Percentiles rank a stretch among this genome's conserved stretches.
Evolutionary conservation across 2,329 filamentous ascomycete species (phyloP).

Genomic region (Botryotinia convoluta): DNA sequence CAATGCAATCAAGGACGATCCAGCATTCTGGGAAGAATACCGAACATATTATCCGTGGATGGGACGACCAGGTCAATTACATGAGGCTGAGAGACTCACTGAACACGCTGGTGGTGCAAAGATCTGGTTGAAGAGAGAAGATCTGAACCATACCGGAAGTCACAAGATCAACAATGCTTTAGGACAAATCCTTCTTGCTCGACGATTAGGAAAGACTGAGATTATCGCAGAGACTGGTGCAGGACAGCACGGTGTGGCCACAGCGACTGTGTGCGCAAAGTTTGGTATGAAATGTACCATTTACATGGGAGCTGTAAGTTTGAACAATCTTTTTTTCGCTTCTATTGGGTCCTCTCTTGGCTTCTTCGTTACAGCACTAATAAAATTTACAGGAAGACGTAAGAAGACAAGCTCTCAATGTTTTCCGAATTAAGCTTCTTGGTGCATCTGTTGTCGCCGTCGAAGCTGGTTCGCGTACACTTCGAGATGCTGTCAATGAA

Average conservation of each 20-base stretch:
- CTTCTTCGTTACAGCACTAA: constrained; percentile 15
- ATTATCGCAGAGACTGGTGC: constrained; percentile 98
- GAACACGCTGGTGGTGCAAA: constrained; percentile 87
- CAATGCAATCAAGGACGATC: constrained; percentile 80
- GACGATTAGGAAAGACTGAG: constrained; percentile 85
- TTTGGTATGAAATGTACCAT: constrained; percentile 98
- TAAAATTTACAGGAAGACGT: constrained; percentile 67
- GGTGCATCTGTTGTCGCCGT: constrained; percentile 91
- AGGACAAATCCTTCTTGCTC: constrained; percentile 85
- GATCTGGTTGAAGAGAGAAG: constrained; percentile 97
- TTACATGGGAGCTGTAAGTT: constrained; percentile 78
- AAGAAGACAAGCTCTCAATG: constrained; percentile 90
- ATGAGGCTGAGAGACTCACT: constrained; percentile 83
- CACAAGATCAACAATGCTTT: constrained; percentile 99
- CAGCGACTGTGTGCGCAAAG: constrained; percentile 94
- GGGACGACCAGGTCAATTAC: constrained; percentile 87
- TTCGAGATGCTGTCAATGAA: constrained; percentile 91
- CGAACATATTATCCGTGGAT: constrained; percentile 96
- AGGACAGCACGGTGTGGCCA: constrained; percentile 96
- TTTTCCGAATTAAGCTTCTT: constrained; percentile 96
- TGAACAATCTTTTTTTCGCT: neutral
- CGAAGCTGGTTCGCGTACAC: constrained; percentile 80
- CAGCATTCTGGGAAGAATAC: constrained; percentile 95
- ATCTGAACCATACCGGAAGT: constrained; percentile 94
- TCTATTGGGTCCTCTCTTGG: no score